Evolutionary conservation across 1,139 yeast genomes (phyloP), one percentile per base, ranked within the genome.

Genomic region (Yamadazyma aaseri): DNA sequence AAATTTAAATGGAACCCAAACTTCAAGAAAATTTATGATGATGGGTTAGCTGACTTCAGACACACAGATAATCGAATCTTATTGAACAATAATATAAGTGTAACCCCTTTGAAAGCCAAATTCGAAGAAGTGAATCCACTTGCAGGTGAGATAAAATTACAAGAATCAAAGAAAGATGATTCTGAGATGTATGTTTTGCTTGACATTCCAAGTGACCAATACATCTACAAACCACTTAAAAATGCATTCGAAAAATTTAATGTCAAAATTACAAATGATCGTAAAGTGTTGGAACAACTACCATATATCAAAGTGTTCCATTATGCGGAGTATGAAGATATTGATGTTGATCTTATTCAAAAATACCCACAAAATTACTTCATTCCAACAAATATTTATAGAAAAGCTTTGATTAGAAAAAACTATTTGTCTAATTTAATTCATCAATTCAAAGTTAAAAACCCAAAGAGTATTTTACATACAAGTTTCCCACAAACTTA

Each of bases 361-460:
- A 51, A 56, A 12, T 58, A 63, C 24, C 53, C 64, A 0, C 12
- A 42, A 4, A 62, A 69, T 20, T 90, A 87, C 57, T 66, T 79
- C 40, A 72, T 84, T 2, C 87, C 94, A 42, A 80, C 96, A 2
- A 90, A 86, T 56, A 77, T 89, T 28, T 90, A 85, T 50, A 55
- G 95, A 47, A 92, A 92, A 56, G 95, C 92, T 0, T 63, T 92
- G 36, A 92, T 92, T 33, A 73, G 98, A 43, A 92, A 92, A 57
- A 95, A 92, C 57, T 90, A 81, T 52, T 65, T 92, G 40, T 78
- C 95, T 13, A 83, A 87, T 48, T 86, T 96, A 0, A 73, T 92
- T 15, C 83, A 78, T 32, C 76, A 79, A 42, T 90, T 75, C 51
- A 65, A 68, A 4, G 86, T 83, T 14, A 92, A 92, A 55, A 60